A percentile compares a stretch with the other conserved stretches of the same genome.
Evolutionary conservation across 2,329 filamentous ascomycete species (phyloP).

Genomic region (Ascochyta clinopodiicola): DNA sequence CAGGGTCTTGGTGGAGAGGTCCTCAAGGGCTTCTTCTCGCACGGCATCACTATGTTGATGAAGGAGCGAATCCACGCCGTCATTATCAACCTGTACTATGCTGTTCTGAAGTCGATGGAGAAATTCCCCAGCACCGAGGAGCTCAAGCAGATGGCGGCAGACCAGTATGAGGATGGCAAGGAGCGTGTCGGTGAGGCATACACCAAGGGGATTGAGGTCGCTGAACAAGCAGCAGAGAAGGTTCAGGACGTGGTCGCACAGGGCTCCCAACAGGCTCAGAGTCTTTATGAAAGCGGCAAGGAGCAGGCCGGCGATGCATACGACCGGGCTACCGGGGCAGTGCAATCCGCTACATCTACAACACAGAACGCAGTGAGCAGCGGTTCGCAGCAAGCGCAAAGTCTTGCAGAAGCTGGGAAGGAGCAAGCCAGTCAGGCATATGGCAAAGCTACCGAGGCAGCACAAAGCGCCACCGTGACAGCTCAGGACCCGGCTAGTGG

Average conservation of each 20-base stretch:
- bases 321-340: conserved; percentile 13
- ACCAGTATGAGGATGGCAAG: conserved; percentile 42
- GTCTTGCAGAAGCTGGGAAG: conserved; percentile 23
- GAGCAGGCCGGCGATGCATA: conserved; percentile 27
- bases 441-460: conserved; percentile 13
- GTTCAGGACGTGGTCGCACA: conserved; percentile 33
- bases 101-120: conserved; percentile 60
- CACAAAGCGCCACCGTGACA: conserved; percentile 8
- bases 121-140: conserved; percentile 51
- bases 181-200: conserved; percentile 31
- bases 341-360: conserved; percentile 17
- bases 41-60: conserved; percentile 85
- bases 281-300: conserved; percentile 35
- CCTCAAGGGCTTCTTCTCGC: conserved; percentile 81
- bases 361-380: conserved; percentile 23
- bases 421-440: conserved; percentile 23
- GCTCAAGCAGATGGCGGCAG: conserved; percentile 41
- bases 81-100: conserved; percentile 75
- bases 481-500: conserved; percentile 30
- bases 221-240: conserved; percentile 33
- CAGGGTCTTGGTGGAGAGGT: conserved; percentile 78
- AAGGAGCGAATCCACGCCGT: conserved; percentile 78
- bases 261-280: conserved; percentile 37
- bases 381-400: conserved; percentile 35
- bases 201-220: conserved; percentile 33